phyloP scores from a whole-genome alignment of 208 protist genomes.

The Trypanosoma cruzi region DNA sequence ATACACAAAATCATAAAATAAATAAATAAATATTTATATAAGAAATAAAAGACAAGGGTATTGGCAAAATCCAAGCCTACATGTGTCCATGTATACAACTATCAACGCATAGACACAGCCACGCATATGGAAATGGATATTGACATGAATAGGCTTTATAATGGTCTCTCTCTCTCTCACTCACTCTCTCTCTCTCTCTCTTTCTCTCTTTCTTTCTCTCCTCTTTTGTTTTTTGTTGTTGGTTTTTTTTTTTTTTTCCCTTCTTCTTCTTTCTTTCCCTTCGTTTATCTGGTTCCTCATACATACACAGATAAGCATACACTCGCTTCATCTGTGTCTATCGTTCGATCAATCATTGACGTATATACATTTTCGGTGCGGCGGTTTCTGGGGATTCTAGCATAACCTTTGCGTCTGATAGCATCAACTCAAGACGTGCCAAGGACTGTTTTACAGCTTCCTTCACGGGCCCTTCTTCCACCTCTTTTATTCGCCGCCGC shows the following conservation, averaged over 20 bases:
- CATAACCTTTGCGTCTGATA: slow-evolving; percentile 58
- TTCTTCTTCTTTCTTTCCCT: slow-evolving; percentile 1
- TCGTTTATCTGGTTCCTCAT: not conserved
- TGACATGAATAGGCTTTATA: not conserved
- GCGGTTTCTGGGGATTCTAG: slow-evolving; percentile 50
- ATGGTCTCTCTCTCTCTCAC: not conserved
- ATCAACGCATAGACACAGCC: no score
- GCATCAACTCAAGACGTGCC: slow-evolving; percentile 59
- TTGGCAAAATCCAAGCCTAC: not conserved
- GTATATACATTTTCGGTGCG: slow-evolving; percentile 75
- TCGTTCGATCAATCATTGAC: not conserved
- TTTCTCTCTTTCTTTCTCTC: not conserved
- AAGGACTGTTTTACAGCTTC: slow-evolving; percentile 42
- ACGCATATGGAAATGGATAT: not conserved
- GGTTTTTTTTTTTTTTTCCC: not conserved
- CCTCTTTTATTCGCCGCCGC: slow-evolving; percentile 41
- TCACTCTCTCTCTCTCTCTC: slow-evolving; percentile 6
- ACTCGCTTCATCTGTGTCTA: no score
- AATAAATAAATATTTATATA: not conserved
- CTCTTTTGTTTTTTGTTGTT: slow-evolving; percentile 1
- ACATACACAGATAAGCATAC: no score
- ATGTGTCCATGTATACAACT: no score
- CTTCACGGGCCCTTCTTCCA: slow-evolving; percentile 38
- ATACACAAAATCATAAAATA: no score
- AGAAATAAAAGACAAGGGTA: slow-evolving; percentile 5